These are phyloP conservation scores for Isabelozyma heimii DNA, from an alignment of 805 yeast genomes.

Conservation along the genomic window DNA sequence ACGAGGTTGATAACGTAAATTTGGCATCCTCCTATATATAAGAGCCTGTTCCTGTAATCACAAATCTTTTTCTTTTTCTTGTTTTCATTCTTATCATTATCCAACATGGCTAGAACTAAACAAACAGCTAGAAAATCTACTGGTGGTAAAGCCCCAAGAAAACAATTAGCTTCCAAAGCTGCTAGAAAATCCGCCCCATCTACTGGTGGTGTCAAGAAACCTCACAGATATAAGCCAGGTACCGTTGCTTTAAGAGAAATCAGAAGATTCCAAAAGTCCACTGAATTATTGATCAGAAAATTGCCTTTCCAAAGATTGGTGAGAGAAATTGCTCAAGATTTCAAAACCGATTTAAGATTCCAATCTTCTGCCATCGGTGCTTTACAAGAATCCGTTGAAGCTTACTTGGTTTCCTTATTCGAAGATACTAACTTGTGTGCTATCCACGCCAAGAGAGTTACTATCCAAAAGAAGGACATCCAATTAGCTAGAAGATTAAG, in stretches of 20 bases:
- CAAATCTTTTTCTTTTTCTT: background rate
- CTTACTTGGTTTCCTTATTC: conserved; percentile 45
- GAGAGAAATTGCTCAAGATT: conserved; percentile 47
- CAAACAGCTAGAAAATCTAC: conserved; percentile 49
- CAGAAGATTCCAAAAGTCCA: conserved; percentile 47
- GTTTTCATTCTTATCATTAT: background rate
- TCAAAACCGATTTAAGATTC: conserved; percentile 47
- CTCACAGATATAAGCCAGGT: conserved; percentile 51
- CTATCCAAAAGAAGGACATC: conserved; percentile 48
- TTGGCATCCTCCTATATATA: background rate
- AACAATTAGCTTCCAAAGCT: conserved; percentile 48
- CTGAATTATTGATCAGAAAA: conserved; percentile 46
- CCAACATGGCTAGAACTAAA: conserved; percentile 43
- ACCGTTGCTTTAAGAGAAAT: conserved; percentile 49
- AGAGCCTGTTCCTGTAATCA: background rate
- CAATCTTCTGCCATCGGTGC: conserved; percentile 48
- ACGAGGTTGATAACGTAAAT: background rate
- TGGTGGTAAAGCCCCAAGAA: conserved; percentile 50
- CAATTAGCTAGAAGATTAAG: conserved; percentile 49
- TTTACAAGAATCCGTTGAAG: conserved; percentile 47
- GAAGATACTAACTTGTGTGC: conserved; percentile 51
- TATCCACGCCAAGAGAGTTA: conserved; percentile 48
- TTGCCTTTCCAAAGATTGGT: conserved; percentile 49
- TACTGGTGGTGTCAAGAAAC: conserved; percentile 47
- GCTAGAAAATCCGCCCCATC: conserved; percentile 49